These are phyloP conservation scores for Fusarium azukiicola DNA, from an alignment of 2,329 filamentous ascomycete genomes.

Conservation along the genomic window DNA sequence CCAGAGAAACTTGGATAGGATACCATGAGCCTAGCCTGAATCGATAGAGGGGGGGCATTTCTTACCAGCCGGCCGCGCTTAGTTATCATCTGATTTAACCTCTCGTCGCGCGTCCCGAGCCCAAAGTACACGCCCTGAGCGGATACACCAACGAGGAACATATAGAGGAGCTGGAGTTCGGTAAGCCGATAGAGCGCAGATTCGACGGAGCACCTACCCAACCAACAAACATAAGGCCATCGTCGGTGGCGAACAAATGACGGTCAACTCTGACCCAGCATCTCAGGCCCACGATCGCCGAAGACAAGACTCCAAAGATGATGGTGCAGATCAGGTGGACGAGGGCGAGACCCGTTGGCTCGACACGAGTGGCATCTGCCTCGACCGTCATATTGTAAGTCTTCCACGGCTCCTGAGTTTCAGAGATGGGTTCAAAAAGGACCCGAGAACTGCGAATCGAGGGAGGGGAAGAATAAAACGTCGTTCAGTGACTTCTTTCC, in stretches of 20 bases:
- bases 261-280: conserved; percentile 19
- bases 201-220: conserved; percentile 14
- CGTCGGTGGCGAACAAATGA: conserved; percentile 21
- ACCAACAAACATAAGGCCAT: conserved; percentile 26
- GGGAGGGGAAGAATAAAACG: not conserved
- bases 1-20: conserved; percentile 17
- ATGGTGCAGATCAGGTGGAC: conserved; percentile 8
- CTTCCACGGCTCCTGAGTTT: not conserved
- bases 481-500: not conserved
- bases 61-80: conserved; percentile 17
- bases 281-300: conserved; percentile 3
- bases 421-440: not conserved
- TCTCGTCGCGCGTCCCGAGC: conserved; percentile 14
- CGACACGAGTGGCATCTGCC: conserved; percentile 1
- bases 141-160: not conserved
- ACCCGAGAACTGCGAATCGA: not conserved
- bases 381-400: conserved; percentile 25
- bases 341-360: conserved; percentile 27
- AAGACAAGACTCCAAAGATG: conserved; percentile 11
- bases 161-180: conserved; percentile 16
- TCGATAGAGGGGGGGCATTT: not conserved
- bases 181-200: not conserved
- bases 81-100: conserved; percentile 4
- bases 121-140: not conserved
- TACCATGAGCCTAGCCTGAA: not conserved